These are phyloP conservation scores for Phytophthora kernoviae DNA, from an alignment of 352 stramenopile species.

Conservation along the genomic window DNA sequence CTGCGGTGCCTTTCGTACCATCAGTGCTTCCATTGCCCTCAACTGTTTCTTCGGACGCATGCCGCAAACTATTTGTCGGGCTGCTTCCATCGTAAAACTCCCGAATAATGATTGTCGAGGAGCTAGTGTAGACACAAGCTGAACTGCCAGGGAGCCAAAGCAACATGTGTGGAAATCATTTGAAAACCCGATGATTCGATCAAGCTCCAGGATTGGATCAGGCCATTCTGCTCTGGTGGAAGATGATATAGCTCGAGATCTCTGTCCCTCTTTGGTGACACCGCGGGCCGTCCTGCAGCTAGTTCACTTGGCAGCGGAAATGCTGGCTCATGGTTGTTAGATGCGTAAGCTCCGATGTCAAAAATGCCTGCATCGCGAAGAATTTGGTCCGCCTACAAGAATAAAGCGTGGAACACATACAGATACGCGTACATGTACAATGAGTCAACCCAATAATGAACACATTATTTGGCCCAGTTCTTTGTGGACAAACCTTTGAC, in stretches of 20 bases:
- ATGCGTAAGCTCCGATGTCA: slow-evolving; percentile 8
- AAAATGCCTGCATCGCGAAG: slow-evolving; percentile 47
- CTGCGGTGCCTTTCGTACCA: slow-evolving; percentile 24
- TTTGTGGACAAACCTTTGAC: slow-evolving; percentile 28
- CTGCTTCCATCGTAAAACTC: slow-evolving; percentile 29
- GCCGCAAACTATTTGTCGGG: neutral
- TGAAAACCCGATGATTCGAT: slow-evolving; percentile 68
- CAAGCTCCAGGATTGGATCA: slow-evolving; percentile 65
- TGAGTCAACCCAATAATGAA: neutral
- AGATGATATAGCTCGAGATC: slow-evolving; percentile 20
- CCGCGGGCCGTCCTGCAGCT: slow-evolving; percentile 8
- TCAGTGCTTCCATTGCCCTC: slow-evolving; percentile 12
- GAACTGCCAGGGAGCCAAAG: slow-evolving; percentile 53
- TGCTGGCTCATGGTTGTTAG: slow-evolving; percentile 11
- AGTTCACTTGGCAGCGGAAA: slow-evolving; percentile 17
- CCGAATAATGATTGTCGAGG: slow-evolving; percentile 67
- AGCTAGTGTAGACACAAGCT: slow-evolving; percentile 63
- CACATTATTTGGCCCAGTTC: neutral
- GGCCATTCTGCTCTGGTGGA: slow-evolving; percentile 60
- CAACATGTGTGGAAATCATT: slow-evolving; percentile 48
- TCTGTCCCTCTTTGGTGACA: slow-evolving; percentile 14
- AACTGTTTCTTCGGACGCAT: neutral
- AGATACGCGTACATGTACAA: neutral
- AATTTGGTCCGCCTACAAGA: slow-evolving; percentile 49
- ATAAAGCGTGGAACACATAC: neutral